A percentile compares a stretch with the other conserved stretches of the same genome.
Evolutionary conservation across 306 rosid species (phyloP).

Genomic region (Prunus fruticosa): DNA sequence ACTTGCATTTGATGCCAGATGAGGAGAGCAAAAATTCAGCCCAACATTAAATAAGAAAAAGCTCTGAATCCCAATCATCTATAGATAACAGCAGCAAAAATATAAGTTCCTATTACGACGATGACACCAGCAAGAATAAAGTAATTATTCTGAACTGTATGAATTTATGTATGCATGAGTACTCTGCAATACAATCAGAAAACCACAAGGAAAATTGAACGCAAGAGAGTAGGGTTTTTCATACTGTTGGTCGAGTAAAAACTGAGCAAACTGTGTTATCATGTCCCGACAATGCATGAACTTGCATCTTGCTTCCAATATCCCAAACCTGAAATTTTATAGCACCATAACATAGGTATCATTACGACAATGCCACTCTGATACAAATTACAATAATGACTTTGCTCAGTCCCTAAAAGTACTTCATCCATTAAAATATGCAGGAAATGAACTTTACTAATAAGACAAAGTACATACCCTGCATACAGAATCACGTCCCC

Average conservation of each 20-base stretch:
- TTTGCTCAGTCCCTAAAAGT: background rate
- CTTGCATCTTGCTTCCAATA: conserved; percentile 93
- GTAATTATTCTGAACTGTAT: background rate
- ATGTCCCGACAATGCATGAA: conserved; percentile 88
- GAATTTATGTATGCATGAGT: background rate
- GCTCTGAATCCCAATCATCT: background rate
- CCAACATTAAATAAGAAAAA: background rate
- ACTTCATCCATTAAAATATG: conserved; percentile 11
- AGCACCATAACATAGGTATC: conserved; percentile 19
- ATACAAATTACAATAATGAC: conserved; percentile 7
- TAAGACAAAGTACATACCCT: conserved; percentile 61
- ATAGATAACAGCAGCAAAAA: background rate
- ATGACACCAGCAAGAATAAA: background rate
- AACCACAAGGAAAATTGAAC: background rate
- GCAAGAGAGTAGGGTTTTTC: conserved; percentile 14
- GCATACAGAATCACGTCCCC: conserved; percentile 99
- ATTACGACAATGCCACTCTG: conserved; percentile 6
- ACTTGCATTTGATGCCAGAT: background rate
- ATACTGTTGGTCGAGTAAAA: conserved; percentile 86
- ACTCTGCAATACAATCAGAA: background rate
- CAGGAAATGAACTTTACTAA: conserved; percentile 10
- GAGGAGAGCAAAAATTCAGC: background rate
- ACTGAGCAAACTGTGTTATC: conserved; percentile 98
- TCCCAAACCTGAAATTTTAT: conserved; percentile 84
- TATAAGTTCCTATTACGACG: background rate